Base-by-base conservation (phyloP, 768 basidiomycete genomes). In the Tephrocybe sp. region DNA sequence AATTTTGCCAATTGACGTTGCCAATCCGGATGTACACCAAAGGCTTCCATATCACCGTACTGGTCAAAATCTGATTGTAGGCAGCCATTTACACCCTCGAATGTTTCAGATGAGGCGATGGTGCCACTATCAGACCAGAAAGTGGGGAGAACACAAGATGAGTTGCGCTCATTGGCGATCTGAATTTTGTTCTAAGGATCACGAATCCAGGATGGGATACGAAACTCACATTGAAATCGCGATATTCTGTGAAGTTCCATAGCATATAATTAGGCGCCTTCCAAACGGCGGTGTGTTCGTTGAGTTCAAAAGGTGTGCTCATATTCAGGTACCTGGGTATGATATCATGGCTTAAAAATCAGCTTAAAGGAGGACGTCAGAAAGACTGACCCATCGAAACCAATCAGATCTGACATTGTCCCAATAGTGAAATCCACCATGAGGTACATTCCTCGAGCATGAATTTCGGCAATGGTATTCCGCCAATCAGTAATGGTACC, bases 1-100 rank as follows among this genome's bases (percentile, higher is more conserved):
- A 94, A 94, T 63, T 95, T 95, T 58, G 91, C 82, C 18, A 95
- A 72, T 64, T 95, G 89, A 77, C 93, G 92, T 62, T 94, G 81
- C 88, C 83, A 92, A 69, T 91, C 86, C 37, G 88, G 89, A 69
- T 91, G 89, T 27, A 95, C 92, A 84, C 93, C 93, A 63, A 95
- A 95, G 53, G 93, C 93, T 66, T 97, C 93, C 82, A 91, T 91
- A 70, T 97, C 93, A 55, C 93, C 93, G 58, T 88, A 97, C 51
- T 94, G 93, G 68, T 97, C 93, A 59, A 94, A 94, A 53, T 93
- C 91, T 18, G 89, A 92, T 11, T 69, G 65, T 57, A 84, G 73
- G 67, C 93, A 97, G n/a, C 93, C 93, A 41, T 76, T 68, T 10
- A 25, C 39, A 1, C 9, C n/a, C n/a, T 27, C 15, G 31, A 48